phyloP scores from a whole-genome alignment of 148 eudicot species.

The Fagopyrum tataricum region DNA sequence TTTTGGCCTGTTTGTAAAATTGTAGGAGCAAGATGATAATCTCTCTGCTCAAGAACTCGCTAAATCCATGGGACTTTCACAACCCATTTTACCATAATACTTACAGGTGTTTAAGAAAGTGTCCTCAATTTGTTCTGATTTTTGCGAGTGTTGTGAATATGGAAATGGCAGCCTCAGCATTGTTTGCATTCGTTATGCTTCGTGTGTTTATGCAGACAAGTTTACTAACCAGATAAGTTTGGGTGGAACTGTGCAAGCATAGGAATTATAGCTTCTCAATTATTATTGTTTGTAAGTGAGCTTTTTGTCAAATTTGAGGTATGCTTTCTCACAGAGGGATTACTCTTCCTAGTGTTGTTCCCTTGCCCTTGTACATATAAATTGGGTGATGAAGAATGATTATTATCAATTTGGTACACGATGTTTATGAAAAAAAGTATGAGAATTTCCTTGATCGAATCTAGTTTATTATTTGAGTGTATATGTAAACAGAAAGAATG shows the following conservation, averaged over 20 bases:
- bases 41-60: slow-evolving; percentile 40
- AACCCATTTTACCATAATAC: slow-evolving; percentile 35
- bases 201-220: slow-evolving; percentile 4
- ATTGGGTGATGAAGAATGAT: not conserved
- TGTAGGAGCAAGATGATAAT: slow-evolving; percentile 37
- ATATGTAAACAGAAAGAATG: too few species aligned
- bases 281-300: not conserved
- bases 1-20: not conserved
- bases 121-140: not conserved
- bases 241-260: not conserved
- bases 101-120: not conserved
- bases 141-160: not conserved
- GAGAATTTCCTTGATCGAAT: not conserved
- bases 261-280: not conserved
- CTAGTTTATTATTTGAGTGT: not conserved
- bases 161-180: not conserved
- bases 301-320: not conserved
- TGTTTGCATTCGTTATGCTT: not conserved
- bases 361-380: slow-evolving; percentile 9
- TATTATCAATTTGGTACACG: not conserved
- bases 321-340: not conserved
- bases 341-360: not conserved
- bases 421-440: not conserved
- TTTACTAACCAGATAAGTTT: not conserved
- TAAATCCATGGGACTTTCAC: slow-evolving; percentile 42